Base-by-base conservation (phyloP, 1,284 basidiomycete genomes). In the Irpex rosettiformis region DNA sequence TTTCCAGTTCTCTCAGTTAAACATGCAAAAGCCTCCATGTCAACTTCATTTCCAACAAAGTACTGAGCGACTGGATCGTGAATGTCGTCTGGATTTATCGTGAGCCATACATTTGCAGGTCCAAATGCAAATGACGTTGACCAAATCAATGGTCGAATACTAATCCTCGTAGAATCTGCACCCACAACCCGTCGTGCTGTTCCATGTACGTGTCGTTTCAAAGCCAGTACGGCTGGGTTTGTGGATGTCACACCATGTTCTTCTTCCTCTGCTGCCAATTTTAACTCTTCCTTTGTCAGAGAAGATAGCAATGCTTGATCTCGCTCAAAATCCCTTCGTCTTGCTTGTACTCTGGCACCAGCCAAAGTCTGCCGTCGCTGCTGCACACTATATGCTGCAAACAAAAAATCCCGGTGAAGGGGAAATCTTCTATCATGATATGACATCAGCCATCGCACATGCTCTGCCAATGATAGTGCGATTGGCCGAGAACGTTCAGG, bases 31-130 rank as follows among this genome's bases (percentile, higher is more conserved):
- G 33, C 33, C 3, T 37, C 33, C 33, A 37, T 37, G 5, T 37
- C 63, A 3, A 79, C 76, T 0, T 75, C 57, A 52, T 72, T 68
- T 0, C 79, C 75, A 0, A 69, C 67, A 22, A 80, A 69, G 0
- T 79, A 58, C 52, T 80, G 75, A 0, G 66, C 73, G 16, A 75
- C 66, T 0, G 67, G 70, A 58, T 72, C 64, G 52, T 73, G 66
- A 0, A 68, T 27, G 55, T 74, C 67, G n/a, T 58, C 42, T 0
- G 68, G 72, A 60, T 73, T 72, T 29, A 73, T 67, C 24, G 69
- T 63, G 55, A 74, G 43, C 69, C 66, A 67, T 2, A 70, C 30
- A 2, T 48, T 61, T 1, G 63, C 59, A 28, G 69, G 60, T 27
- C 57, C 52, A 25, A 61, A 45, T 45, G 48, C 25, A 7, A 61